Evolutionary conservation across 2,329 filamentous ascomycete species (phyloP).

Genomic region (Verticillium longisporum): DNA sequence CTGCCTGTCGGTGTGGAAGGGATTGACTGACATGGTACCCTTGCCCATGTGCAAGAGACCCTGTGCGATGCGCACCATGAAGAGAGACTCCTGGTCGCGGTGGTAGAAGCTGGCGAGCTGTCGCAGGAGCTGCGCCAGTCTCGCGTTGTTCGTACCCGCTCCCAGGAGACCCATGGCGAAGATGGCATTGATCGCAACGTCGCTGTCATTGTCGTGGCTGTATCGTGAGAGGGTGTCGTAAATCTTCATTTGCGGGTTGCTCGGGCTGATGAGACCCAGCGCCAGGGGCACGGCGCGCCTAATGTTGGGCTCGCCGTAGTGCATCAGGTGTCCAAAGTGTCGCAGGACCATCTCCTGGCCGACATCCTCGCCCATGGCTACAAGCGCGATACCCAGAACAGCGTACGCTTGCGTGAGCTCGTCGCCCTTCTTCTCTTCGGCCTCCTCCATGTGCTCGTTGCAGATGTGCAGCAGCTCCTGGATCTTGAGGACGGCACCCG

Average conservation of each 20-base stretch:
- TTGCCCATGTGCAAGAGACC: constrained; percentile 99
- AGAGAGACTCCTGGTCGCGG: constrained; percentile 88
- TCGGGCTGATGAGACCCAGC: constrained; percentile 93
- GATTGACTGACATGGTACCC: constrained; percentile 89
- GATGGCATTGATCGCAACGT: constrained; percentile 96
- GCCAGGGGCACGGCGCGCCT: constrained; percentile 91
- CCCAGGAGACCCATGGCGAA: constrained; percentile 98
- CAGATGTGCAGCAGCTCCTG: constrained; percentile 97
- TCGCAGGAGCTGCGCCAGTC: constrained; percentile 85
- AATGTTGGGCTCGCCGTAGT: constrained; percentile 97
- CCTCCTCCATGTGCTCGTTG: constrained; percentile 93
- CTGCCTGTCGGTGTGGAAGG: constrained; percentile 98
- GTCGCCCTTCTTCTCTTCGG: constrained; percentile 90
- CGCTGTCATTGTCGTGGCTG: constrained; percentile 97
- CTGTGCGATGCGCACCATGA: constrained; percentile 98
- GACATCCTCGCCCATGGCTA: constrained; percentile 97
- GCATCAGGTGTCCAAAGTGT: constrained; percentile 97
- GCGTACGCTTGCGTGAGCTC: constrained; percentile 95
- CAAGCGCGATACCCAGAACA: constrained; percentile 85
- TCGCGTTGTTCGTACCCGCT: constrained; percentile 95
- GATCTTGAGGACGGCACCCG: constrained; percentile 92
- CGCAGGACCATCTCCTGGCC: constrained; percentile 98
- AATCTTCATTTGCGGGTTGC: constrained; percentile 99
- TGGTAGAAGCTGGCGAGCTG: constrained; percentile 98
- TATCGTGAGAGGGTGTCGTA: constrained; percentile 97